Conservation (phyloP, 2,329 filamentous ascomycete genomes). For the Colletotrichum coccodes region DNA sequence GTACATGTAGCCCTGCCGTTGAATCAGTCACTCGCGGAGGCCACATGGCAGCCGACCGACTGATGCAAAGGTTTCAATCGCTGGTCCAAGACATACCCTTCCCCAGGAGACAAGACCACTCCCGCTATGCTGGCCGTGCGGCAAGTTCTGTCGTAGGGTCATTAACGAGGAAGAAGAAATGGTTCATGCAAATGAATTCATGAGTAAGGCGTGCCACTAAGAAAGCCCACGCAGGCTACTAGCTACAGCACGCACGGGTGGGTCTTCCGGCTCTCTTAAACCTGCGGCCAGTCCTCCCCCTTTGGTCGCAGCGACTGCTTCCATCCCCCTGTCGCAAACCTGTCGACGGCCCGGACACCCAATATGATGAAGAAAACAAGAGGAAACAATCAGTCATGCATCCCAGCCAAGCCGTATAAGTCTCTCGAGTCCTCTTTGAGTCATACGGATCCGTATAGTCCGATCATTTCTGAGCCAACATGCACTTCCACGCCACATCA, state of each 20-base stretch:
- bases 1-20: background rate
- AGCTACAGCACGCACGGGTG: slow-evolving; percentile 10
- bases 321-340: slow-evolving; percentile 9
- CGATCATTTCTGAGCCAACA: slow-evolving; percentile 23
- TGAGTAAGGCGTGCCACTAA: slow-evolving; percentile 20
- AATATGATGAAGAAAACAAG: slow-evolving; percentile 35
- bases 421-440: slow-evolving; percentile 19
- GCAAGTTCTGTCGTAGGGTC: background rate
- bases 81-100: no score
- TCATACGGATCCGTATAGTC: slow-evolving; percentile 27
- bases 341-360: slow-evolving; percentile 28
- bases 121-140: background rate
- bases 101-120: no score
- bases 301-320: slow-evolving; percentile 3
- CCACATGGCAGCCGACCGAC: background rate
- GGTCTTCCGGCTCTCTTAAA: slow-evolving; percentile 9
- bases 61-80: background rate
- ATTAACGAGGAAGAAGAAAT: background rate
- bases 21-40: background rate
- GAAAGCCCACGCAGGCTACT: slow-evolving; percentile 4
- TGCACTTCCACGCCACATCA: slow-evolving; percentile 17
- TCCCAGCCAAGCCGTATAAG: slow-evolving; percentile 32
- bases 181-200: slow-evolving; percentile 28
- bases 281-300: slow-evolving; percentile 5
- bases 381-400: slow-evolving; percentile 34